These are phyloP conservation scores for Rhizopus sp. DNA, from an alignment of 371 early-diverging fungal genomes.

Conservation along the genomic window DNA sequence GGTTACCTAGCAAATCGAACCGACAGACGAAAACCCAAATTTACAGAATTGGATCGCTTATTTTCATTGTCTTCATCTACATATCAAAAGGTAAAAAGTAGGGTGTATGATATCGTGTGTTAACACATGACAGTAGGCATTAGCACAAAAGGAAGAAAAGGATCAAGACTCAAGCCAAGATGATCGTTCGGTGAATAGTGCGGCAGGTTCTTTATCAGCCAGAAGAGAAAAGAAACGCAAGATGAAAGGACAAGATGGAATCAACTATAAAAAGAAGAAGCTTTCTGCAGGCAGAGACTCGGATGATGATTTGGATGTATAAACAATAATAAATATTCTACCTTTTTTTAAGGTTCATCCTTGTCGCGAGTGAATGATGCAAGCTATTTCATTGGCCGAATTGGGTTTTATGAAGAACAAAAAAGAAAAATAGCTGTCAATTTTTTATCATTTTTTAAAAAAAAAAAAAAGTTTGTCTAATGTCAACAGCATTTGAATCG, in stretches of 20 bases:
- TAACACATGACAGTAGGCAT: slow-evolving; percentile 35
- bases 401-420: too few species aligned
- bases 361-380: too few species aligned
- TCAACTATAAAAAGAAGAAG: slow-evolving; percentile 34
- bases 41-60: slow-evolving; percentile 63
- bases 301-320: slow-evolving; percentile 37
- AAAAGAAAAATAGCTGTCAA: too few species aligned
- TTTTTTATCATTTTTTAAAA: background rate
- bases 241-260: slow-evolving; percentile 23
- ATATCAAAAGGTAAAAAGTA: slow-evolving; percentile 56
- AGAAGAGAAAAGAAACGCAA: slow-evolving; percentile 45
- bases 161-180: slow-evolving; percentile 63
- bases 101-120: background rate
- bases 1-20: slow-evolving; percentile 65
- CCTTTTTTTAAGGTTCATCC: background rate
- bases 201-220: slow-evolving; percentile 19
- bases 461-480: slow-evolving; percentile 2
- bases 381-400: too few species aligned
- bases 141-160: slow-evolving; percentile 57
- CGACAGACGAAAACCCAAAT: slow-evolving; percentile 61
- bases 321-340: background rate
- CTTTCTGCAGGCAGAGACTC: slow-evolving; percentile 30
- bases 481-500: slow-evolving; percentile 47
- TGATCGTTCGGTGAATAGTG: slow-evolving; percentile 38
- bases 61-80: slow-evolving; percentile 69